These are phyloP conservation scores for Tilletia indica DNA, from an alignment of 1,284 basidiomycete genomes.

Conservation along the genomic window DNA sequence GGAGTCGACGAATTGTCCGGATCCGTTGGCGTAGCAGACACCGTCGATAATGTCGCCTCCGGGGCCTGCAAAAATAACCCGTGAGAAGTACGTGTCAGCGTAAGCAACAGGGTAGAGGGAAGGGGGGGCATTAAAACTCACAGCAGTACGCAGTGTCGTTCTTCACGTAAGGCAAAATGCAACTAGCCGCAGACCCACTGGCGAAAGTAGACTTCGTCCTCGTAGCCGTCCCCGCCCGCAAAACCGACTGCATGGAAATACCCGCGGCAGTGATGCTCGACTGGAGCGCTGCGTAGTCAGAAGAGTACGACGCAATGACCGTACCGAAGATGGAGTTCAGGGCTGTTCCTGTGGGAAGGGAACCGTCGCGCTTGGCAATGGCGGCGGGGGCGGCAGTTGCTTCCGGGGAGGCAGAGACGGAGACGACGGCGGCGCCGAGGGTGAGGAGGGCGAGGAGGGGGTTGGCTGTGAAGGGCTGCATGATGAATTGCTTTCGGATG, in stretches of 20 bases:
- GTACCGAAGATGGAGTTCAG: constrained; percentile 9
- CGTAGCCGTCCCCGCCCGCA: not conserved
- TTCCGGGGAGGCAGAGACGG: not conserved
- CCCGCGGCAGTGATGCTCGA: constrained; percentile 3
- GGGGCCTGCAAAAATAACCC: not conserved
- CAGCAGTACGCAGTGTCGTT: constrained; percentile 15
- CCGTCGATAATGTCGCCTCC: constrained; percentile 17
- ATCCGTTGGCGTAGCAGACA: constrained; percentile 17
- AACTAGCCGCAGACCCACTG: constrained; percentile 6
- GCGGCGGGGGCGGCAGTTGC: not conserved
- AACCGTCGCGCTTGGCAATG: not conserved
- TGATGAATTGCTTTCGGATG: too few species aligned
- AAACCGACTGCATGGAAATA: not conserved
- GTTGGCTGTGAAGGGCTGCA: too few species aligned
- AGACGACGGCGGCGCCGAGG: too few species aligned
- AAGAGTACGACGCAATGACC: not conserved
- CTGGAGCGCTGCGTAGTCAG: not conserved
- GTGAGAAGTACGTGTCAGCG: not conserved
- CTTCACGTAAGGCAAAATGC: not conserved
- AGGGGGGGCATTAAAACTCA: not conserved
- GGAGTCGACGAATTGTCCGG: constrained; percentile 11
- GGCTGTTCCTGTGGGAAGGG: constrained; percentile 14
- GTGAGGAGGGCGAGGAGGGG: too few species aligned
- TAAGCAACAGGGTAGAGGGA: too few species aligned
- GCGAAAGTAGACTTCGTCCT: not conserved